Conservation (phyloP, 106 monocot species). For the Acanthochlamys bracteata region DNA sequence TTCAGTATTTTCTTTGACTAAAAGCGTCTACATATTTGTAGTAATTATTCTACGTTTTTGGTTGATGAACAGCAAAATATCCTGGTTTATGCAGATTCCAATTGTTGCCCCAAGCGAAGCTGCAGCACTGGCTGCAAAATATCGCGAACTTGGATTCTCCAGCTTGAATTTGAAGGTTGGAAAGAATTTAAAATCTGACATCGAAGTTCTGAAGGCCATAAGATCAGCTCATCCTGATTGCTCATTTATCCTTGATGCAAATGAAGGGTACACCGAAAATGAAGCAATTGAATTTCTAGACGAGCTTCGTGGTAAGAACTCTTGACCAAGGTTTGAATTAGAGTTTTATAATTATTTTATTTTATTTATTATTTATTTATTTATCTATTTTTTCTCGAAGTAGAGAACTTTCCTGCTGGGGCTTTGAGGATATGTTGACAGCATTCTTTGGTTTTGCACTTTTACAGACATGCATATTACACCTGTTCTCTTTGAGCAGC, state of each 20-base stretch:
- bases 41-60: not conserved
- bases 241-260: constrained; percentile 88
- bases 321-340: not conserved
- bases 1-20: constrained; percentile 4
- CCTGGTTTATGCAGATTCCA: constrained; percentile 58
- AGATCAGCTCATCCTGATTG: constrained; percentile 64
- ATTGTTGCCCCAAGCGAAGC: constrained; percentile 82
- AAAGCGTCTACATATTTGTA: not conserved
- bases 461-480: constrained; percentile 67
- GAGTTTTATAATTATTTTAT: not conserved
- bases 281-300: constrained; percentile 88
- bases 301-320: constrained; percentile 58
- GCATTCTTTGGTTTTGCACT: not conserved
- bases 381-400: not conserved
- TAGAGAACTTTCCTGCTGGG: not conserved
- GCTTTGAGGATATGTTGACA: not conserved
- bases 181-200: constrained; percentile 59
- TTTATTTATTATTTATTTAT: constrained; percentile 3
- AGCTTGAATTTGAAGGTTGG: constrained; percentile 87
- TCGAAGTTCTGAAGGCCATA: constrained; percentile 79
- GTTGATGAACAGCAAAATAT: not conserved
- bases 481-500: constrained; percentile 87
- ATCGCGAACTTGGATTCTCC: constrained; percentile 52
- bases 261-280: constrained; percentile 68
- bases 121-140: constrained; percentile 73